Conservation (phyloP, 163 green algal genomes). For the Chlorella variabilis region DNA sequence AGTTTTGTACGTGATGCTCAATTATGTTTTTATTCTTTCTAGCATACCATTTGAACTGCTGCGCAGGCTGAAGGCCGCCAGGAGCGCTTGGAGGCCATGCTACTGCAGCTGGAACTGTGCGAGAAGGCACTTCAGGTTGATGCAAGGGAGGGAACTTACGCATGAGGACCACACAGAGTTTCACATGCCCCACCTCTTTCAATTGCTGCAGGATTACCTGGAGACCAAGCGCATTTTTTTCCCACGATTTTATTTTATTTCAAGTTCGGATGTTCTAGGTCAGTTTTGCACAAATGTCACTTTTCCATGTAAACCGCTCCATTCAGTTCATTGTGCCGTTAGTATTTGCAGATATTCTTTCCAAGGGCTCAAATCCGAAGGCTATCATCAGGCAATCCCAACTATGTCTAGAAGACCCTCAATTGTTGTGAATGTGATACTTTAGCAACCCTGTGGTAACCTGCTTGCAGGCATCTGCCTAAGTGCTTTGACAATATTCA, state of each 20-base stretch:
- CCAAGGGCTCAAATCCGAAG: slow-evolving; percentile 88
- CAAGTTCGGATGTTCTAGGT: slow-evolving; percentile 87
- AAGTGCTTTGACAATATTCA: slow-evolving; percentile 95
- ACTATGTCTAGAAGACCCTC: too few species aligned
- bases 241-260: slow-evolving; percentile 96
- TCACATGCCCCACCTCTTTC: too few species aligned
- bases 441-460: too few species aligned
- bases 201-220: slow-evolving; percentile 89
- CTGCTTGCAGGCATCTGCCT: slow-evolving; percentile 82
- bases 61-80: slow-evolving; percentile 72
- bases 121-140: slow-evolving; percentile 89
- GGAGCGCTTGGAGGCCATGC: slow-evolving; percentile 87
- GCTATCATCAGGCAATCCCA: slow-evolving; percentile 72
- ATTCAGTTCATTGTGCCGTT: too few species aligned
- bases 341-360: slow-evolving; percentile 85
- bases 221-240: slow-evolving; percentile 95
- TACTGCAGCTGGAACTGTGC: slow-evolving; percentile 88
- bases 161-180: too few species aligned
- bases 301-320: too few species aligned
- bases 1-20: neutral
- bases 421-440: too few species aligned
- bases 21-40: too few species aligned
- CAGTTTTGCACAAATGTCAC: too few species aligned
- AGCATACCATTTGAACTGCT: too few species aligned
- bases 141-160: too few species aligned